Conservation (phyloP, 164 flowering plant species). For the Hamamelis virginiana region DNA sequence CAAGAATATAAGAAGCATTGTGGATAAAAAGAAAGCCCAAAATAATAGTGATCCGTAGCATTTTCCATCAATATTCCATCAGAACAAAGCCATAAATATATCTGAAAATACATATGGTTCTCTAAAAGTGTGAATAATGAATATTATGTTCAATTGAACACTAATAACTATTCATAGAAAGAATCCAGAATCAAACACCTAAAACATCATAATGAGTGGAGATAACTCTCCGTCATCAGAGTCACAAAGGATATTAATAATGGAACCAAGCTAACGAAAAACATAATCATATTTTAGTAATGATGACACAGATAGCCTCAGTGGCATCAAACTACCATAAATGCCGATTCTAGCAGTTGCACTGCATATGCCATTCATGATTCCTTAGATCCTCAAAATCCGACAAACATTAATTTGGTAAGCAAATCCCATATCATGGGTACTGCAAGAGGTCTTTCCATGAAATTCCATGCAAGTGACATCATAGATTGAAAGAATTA, state of each 20-base stretch:
- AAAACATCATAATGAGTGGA: neutral
- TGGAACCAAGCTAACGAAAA: too few species aligned
- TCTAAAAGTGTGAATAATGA: neutral
- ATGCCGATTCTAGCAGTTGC: neutral
- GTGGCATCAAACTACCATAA: neutral
- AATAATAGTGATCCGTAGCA: too few species aligned
- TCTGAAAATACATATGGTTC: neutral
- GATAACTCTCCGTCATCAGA: neutral
- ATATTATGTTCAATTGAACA: neutral
- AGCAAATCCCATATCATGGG: neutral
- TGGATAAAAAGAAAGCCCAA: too few species aligned
- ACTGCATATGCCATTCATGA: neutral
- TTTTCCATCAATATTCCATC: too few species aligned
- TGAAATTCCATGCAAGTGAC: neutral
- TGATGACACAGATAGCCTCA: neutral
- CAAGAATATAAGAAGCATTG: too few species aligned
- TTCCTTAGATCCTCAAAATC: neutral
- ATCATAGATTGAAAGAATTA: conserved; percentile 3
- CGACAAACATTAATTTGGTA: neutral
- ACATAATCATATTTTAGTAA: too few species aligned
- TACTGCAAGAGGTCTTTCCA: neutral
- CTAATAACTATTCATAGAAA: neutral
- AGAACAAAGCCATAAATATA: neutral
- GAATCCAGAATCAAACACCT: neutral
- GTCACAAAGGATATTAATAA: neutral